Conservation (phyloP, 2,329 filamentous ascomycete genomes). For the Colletotrichum plurivorum region DNA sequence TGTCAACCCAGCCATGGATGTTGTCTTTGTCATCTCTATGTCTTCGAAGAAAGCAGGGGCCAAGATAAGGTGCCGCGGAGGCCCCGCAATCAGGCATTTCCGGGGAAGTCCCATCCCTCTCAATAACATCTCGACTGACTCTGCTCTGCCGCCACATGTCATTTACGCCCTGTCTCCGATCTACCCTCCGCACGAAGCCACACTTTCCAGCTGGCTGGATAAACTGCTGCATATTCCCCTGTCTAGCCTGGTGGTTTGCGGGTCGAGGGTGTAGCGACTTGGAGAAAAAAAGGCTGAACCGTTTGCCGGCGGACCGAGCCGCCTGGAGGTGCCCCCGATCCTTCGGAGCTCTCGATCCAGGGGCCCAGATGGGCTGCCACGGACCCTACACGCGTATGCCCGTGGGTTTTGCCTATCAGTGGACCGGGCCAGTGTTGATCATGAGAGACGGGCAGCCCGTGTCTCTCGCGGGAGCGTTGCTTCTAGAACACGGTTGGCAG, state of each 20-base stretch:
- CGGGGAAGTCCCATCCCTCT: not conserved
- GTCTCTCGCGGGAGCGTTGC: not conserved
- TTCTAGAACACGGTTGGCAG: not conserved
- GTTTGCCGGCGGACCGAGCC: conserved; percentile 28
- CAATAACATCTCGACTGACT: not conserved
- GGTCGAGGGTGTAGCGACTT: not conserved
- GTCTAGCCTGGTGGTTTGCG: conserved; percentile 24
- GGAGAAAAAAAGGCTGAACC: not conserved
- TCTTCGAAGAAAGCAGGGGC: not conserved
- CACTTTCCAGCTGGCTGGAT: conserved; percentile 8
- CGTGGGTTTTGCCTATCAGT: not conserved
- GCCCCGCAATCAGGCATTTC: conserved; percentile 7
- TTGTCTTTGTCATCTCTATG: not conserved
- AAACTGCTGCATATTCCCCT: conserved; percentile 32
- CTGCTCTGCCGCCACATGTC: not conserved
- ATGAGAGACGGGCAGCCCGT: not conserved
- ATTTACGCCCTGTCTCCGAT: conserved; percentile 6
- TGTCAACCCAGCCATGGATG: not conserved
- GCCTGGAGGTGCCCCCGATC: conserved; percentile 15
- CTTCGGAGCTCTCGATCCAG: conserved; percentile 16
- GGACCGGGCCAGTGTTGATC: not conserved
- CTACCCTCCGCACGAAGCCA: not conserved
- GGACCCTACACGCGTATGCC: not conserved
- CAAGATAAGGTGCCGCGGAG: conserved; percentile 25
- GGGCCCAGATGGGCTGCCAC: conserved; percentile 17